These are phyloP conservation scores for Pugionium dolabratum DNA, from an alignment of 345 rosid species.

Conservation along the genomic window DNA sequence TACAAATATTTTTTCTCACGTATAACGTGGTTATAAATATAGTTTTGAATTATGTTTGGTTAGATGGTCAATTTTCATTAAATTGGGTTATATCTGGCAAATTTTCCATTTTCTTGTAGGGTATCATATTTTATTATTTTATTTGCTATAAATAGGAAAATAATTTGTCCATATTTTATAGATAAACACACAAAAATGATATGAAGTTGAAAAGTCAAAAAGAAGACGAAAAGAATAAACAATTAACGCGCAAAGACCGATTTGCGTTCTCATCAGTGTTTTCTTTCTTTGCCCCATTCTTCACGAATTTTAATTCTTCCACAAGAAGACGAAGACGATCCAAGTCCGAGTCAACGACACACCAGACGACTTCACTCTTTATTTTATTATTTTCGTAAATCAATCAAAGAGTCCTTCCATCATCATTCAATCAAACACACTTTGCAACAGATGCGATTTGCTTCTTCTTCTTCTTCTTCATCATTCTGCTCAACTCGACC, in stretches of 20 bases:
- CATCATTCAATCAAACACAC: neutral
- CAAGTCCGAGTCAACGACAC: conserved; percentile 37
- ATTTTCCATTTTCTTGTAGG: too few species aligned
- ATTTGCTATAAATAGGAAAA: too few species aligned
- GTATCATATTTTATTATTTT: too few species aligned
- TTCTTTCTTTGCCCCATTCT: conserved; percentile 15
- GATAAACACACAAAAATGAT: neutral
- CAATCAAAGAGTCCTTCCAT: conserved; percentile 14
- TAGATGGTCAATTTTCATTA: too few species aligned
- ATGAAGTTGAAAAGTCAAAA: conserved; percentile 30
- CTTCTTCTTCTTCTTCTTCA: conserved; percentile 21
- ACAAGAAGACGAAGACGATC: conserved; percentile 21
- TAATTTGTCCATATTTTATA: neutral
- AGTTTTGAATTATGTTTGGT: too few species aligned
- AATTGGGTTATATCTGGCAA: too few species aligned
- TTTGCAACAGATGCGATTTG: conserved; percentile 26
- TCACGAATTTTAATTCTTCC: conserved; percentile 31
- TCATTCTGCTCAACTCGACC: conserved; percentile 15
- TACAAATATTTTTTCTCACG: too few species aligned
- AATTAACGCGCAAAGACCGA: conserved; percentile 42
- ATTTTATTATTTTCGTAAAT: neutral
- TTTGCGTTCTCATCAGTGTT: conserved; percentile 28
- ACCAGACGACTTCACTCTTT: conserved; percentile 20
- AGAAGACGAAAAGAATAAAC: neutral
- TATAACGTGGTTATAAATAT: too few species aligned